These are phyloP conservation scores for Melanopsichium pennsylvanicum DNA, from an alignment of 1,284 basidiomycete genomes.

Conservation along the genomic window DNA sequence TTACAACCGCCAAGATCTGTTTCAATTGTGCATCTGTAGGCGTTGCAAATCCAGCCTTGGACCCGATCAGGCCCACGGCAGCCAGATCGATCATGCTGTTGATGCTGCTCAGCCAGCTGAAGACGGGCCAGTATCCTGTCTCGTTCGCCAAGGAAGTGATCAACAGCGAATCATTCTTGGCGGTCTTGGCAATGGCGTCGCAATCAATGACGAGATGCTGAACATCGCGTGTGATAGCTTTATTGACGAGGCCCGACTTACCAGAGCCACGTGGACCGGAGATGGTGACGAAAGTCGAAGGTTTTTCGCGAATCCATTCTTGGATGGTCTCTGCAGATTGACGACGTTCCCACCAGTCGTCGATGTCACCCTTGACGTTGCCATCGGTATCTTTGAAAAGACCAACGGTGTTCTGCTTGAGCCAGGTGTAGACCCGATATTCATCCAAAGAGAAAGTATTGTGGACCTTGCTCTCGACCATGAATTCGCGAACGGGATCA, in stretches of 20 bases:
- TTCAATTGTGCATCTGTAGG: slow-evolving; percentile 86
- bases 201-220: slow-evolving; percentile 77
- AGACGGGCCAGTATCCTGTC: slow-evolving; percentile 73
- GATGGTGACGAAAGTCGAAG: slow-evolving; percentile 76
- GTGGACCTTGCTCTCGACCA: slow-evolving; percentile 81
- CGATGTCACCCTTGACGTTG: slow-evolving; percentile 56
- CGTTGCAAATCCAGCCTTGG: slow-evolving; percentile 88
- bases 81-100: slow-evolving; percentile 91
- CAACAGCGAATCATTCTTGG: slow-evolving; percentile 74
- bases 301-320: slow-evolving; percentile 77
- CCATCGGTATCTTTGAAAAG: slow-evolving; percentile 40
- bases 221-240: slow-evolving; percentile 66
- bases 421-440: slow-evolving; percentile 43
- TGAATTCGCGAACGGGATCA: slow-evolving; percentile 86
- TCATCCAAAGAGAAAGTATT: slow-evolving; percentile 73
- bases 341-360: slow-evolving; percentile 81
- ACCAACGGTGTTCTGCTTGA: slow-evolving; percentile 50
- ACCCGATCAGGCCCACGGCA: slow-evolving; percentile 88
- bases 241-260: slow-evolving; percentile 77
- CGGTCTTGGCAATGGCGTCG: slow-evolving; percentile 75
- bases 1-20: slow-evolving; percentile 80
- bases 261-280: slow-evolving; percentile 92
- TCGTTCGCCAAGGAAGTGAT: slow-evolving; percentile 78
- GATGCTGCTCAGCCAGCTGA: slow-evolving; percentile 85
- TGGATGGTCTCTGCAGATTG: slow-evolving; percentile 77